Base-by-base conservation (phyloP, 1,139 yeast species). In the Suzukiozyma palmioleophila region DNA sequence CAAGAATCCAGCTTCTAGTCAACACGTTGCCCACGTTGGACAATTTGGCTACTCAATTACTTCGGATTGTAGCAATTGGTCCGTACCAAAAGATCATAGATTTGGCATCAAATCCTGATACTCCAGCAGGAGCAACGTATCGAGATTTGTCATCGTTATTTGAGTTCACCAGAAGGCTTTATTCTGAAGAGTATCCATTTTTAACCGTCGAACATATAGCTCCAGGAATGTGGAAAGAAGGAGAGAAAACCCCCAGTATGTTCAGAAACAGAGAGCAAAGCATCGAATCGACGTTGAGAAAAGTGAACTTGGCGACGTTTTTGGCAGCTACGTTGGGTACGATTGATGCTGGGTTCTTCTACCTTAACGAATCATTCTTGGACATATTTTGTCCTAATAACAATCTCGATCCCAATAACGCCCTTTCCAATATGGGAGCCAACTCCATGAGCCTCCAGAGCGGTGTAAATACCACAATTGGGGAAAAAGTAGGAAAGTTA, bases 291-390 rank as follows among this genome's bases (percentile, higher is more conserved):
- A 81, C 92, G 0, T 60, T 90, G 30, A 77, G 95, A 44, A 86
- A 90, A 51, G 86, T 89, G 1, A 92, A 92, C 52, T 62, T 92
- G 49, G 87, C 96, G 0, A 88, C 96, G 0, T 92, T 89, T 56
- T 67, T 88, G 33, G 77, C 89, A 12, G 95, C 97, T 0, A 79
- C 94, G 1, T 69, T 89, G 45, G 95, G 96, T 38, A 75, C 87
- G 6, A 75, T 85, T 43, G 94, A 87, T 46, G 84, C 87, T 37
- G 97, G 97, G 1, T 89, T 92, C 57, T 85, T 82, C 62, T 82
- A 84, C 56, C 70, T 92, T 48, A 86, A 90, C 58, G 89, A 86
- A 54, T 79, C 84, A 37, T 92, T 90, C 50, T 64, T 90, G 42
- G 90, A 84, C 45, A 85, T 89, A 1, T 90, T 92, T 55, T 84